Base-by-base conservation (phyloP, 805 yeast species). In the Schizosaccharomyces lindneri region DNA sequence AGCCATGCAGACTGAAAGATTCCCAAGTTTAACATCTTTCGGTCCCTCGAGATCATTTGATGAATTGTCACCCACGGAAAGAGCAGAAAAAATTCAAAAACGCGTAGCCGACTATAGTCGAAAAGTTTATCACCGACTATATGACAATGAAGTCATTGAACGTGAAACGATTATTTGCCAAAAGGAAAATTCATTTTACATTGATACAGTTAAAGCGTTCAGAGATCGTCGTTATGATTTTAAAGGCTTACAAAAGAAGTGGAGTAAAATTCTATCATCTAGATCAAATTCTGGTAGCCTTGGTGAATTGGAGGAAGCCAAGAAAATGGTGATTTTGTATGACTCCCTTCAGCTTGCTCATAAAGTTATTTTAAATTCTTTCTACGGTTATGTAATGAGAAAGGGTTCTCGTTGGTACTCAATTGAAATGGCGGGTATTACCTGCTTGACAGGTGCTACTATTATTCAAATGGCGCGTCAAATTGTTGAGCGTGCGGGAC, bases 351-450 rank as follows among this genome's bases (percentile, higher is more conserved):
- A 93, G 73, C 77, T 93, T 65, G 98, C 98, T 0, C 97, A 93
- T 71, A 93, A 93, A 69, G 97, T 90, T 69, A 93, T 93, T 73
- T 77, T 93, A 68, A 93, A 93, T 69, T 90, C 97, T 0, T 93
- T 93, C 70, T 93, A 93, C 68, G 99, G 99, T 60, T 93, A 93
- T 68, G 98, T 93, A 15, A 93, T 93, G 98, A 80, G 99, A 72
- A 93, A 93, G 68, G 99, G 98, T 48, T 93, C 98, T 0, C 78
- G 99, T 64, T 93, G 99, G 99, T 93, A 89, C 68, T 93, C 98
- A 0, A 88, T 93, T 93, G 98, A 93, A 71, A 93, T 94, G 98
- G 99, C 98, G 0, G 99, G 99, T 65, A 93, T 93, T 21, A 93
- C 99, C 0, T 94, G 98, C 77, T 76, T 89, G 60, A 93, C 98